Conservation (phyloP, 257 asterid genomes). For the Cruciata laevipes region DNA sequence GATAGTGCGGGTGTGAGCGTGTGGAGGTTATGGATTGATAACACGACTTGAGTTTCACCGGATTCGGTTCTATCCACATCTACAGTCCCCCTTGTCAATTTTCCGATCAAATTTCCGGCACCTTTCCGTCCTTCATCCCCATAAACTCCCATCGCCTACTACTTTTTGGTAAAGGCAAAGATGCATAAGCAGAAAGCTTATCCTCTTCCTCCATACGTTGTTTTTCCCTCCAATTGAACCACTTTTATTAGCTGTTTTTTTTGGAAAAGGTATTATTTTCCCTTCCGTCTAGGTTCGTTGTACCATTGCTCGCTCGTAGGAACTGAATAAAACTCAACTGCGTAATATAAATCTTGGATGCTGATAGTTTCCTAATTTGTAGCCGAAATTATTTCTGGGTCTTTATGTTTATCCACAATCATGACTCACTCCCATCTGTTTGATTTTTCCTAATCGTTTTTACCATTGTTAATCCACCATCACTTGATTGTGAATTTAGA, state of each 20-base stretch:
- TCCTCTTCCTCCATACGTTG: neutral
- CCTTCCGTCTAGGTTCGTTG: constrained; percentile 1
- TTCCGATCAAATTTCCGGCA: neutral
- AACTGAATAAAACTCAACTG: neutral
- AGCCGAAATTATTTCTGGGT: constrained; percentile 7
- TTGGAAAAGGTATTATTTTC: neutral
- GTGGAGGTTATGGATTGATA: constrained; percentile 8
- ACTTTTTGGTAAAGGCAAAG: neutral
- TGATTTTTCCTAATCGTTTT: neutral
- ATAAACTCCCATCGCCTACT: neutral
- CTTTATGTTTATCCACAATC: constrained; percentile 1
- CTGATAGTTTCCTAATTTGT: constrained; percentile 1
- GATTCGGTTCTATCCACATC: neutral
- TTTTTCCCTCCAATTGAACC: constrained; percentile 3
- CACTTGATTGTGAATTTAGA: neutral
- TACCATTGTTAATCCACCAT: neutral
- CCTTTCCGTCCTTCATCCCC: neutral
- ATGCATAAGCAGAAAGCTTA: neutral
- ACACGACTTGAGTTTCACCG: neutral
- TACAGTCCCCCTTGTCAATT: neutral
- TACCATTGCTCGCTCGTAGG: neutral
- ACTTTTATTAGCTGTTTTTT: neutral
- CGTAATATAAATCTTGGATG: neutral
- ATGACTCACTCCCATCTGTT: neutral
- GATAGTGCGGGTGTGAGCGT: constrained; percentile 12